phyloP scores from a whole-genome alignment of 768 basidiomycete genomes.

The Trametes punicea region DNA sequence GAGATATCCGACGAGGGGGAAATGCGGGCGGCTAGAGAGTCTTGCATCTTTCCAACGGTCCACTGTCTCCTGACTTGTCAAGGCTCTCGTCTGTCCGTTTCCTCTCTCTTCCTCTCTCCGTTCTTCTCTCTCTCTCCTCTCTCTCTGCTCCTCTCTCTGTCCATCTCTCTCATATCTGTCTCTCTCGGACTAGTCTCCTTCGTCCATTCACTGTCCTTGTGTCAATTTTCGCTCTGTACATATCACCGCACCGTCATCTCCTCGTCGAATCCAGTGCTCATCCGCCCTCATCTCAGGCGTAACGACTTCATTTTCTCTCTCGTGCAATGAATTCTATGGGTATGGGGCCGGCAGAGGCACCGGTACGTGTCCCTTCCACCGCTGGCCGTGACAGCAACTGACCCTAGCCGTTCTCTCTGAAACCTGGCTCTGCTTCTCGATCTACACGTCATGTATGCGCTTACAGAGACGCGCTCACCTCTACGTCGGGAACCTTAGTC shows the following conservation, averaged over 20 bases:
- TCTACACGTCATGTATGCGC: constrained; percentile 21
- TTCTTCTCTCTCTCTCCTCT: constrained; percentile 46
- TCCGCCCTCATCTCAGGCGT: constrained; percentile 25
- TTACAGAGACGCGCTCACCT: constrained; percentile 88
- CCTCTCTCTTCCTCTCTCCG: constrained; percentile 33
- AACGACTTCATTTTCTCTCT: constrained; percentile 32
- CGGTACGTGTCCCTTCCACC: constrained; percentile 45
- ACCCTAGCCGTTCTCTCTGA: background rate
- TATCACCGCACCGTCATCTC: constrained; percentile 15
- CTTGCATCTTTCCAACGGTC: constrained; percentile 20
- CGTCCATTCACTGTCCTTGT: constrained; percentile 24
- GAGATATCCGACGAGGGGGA: constrained; percentile 25
- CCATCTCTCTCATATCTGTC: constrained; percentile 49
- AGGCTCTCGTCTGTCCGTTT: constrained; percentile 34
- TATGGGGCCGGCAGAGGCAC: constrained; percentile 72
- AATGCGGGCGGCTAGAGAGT: constrained; percentile 10
- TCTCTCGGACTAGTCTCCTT: constrained; percentile 40
- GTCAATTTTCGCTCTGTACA: constrained; percentile 30
- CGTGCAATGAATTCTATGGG: constrained; percentile 75
- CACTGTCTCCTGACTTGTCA: constrained; percentile 31
- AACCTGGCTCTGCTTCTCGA: constrained; percentile 9
- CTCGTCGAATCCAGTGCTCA: constrained; percentile 9
- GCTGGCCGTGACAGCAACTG: constrained; percentile 1
- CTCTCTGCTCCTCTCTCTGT: constrained; percentile 38
- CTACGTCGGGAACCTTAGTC: constrained; percentile 97